Percentiles rank a stretch among this genome's conserved stretches.
Evolutionary conservation across 257 asterid genomes (phyloP).

Genomic region (Ilex aquifolium): DNA sequence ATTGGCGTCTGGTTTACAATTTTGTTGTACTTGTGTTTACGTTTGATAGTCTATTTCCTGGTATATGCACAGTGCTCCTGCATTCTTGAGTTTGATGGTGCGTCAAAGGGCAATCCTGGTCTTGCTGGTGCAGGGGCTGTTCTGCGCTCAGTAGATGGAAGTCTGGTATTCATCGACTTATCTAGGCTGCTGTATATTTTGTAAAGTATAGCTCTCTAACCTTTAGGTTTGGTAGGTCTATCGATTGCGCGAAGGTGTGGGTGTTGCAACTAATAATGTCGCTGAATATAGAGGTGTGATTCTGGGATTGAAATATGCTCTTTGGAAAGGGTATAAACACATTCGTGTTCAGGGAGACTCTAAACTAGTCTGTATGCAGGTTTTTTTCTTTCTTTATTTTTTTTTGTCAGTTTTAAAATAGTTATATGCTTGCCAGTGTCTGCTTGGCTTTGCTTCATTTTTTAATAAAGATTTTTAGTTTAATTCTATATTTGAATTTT

Average conservation of each 20-base stretch:
- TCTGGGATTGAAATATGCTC: constrained; percentile 85
- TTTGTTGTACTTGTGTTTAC: constrained; percentile 8
- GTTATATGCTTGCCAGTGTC: too few relatives aligned
- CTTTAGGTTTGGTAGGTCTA: constrained; percentile 37
- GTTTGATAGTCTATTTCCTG: constrained; percentile 26
- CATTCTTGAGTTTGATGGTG: constrained; percentile 85
- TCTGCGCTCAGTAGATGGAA: constrained; percentile 78
- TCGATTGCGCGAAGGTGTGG: constrained; percentile 92
- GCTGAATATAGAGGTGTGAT: constrained; percentile 89
- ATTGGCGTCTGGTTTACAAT: too few relatives aligned
- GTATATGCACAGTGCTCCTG: constrained; percentile 61
- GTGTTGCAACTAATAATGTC: constrained; percentile 88
- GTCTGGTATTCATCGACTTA: constrained; percentile 43
- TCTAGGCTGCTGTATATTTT: background rate
- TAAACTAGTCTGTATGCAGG: constrained; percentile 99
- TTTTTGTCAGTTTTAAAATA: background rate
- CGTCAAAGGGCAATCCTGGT: constrained; percentile 97
- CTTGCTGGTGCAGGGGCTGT: constrained; percentile 97
- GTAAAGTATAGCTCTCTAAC: background rate
- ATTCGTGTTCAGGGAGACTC: constrained; percentile 91
- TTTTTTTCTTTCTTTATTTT: constrained; percentile 18
- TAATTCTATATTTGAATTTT: too few relatives aligned
- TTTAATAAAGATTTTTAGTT: too few relatives aligned
- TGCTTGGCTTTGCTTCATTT: background rate
- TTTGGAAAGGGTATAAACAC: constrained; percentile 76